Evolutionary conservation across 305 asterid genomes (phyloP), one percentile per base, ranked within the genome.

Genomic region (Stenogyne calaminthoides): DNA sequence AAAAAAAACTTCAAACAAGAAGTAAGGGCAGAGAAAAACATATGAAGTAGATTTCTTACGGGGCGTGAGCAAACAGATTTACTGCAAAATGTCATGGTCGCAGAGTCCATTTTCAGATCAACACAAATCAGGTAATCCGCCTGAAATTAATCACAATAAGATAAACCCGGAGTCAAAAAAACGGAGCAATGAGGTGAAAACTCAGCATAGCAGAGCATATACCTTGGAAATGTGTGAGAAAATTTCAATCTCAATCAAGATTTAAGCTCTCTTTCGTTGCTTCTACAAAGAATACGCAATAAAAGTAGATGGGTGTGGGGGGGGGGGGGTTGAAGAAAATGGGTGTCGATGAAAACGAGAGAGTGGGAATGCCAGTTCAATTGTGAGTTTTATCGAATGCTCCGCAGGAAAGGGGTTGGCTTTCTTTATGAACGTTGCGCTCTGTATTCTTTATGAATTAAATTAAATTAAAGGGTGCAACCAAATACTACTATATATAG

Each of bases 271-370:
- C n/a, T 6, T 19, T 54, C 58, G 18, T 56, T 11, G 2, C 27
- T 55, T 39, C 12, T 11, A 56, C 1, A n/a, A 36, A 52, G 20
- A 19, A 61, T 47, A 10, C 63, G 51, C 64, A 44, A 67, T 36
- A 40, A 39, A 63, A 20, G 54, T 27, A 66, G 14, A 66, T n/a
- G 70, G 67, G 67, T 18, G 46, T 7, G 7, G 74, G 72, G 71
- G 76, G 64, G 88, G 73, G 76, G 64, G 88, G 78, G 81, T 75
- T 84, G 82, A 82, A 80, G 85, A 65, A 70, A 67, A 72, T 60
- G 67, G 76, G 76, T 52, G 86, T 80, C 97, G 97, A 91, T 91
- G 91, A 80, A 79, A 82, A 77, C 96, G 85, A 90, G 89, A 82
- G 63, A 39, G 69, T 6, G 20, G 3, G 3, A 1, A 32, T 32